These are phyloP conservation scores for Aspergillus pseudonomiae DNA, from an alignment of 2,329 filamentous ascomycete species.

Conservation along the genomic window DNA sequence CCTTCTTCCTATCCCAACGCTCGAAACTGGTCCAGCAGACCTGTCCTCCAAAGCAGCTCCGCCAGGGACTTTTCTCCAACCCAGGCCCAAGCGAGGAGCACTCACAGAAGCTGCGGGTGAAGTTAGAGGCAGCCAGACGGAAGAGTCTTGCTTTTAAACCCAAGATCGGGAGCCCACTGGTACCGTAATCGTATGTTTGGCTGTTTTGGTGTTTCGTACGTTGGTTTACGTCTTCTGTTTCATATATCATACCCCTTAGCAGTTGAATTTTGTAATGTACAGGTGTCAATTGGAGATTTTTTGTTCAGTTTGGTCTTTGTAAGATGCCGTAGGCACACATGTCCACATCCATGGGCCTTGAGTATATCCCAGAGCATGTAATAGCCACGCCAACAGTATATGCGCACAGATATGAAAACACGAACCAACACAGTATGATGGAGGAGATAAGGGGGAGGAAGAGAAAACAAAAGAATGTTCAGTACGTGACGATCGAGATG, in stretches of 20 bases:
- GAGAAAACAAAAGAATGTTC: too few relatives aligned
- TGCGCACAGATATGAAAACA: not conserved
- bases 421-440: too few relatives aligned
- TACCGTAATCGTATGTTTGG: slow-evolving; percentile 41
- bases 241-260: not conserved
- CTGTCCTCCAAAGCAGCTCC: slow-evolving; percentile 56
- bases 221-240: not conserved
- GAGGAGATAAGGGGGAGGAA: too few relatives aligned
- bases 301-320: not conserved
- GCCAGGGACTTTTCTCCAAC: slow-evolving; percentile 44
- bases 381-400: not conserved
- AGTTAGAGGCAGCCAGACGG: slow-evolving; percentile 70
- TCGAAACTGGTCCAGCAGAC: slow-evolving; percentile 54
- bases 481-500: not conserved
- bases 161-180: slow-evolving; percentile 72
- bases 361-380: not conserved
- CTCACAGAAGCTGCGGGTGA: slow-evolving; percentile 55
- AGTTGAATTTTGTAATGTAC: not conserved
- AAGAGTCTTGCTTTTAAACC: slow-evolving; percentile 80
- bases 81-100: slow-evolving; percentile 31
- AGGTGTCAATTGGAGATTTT: not conserved
- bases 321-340: not conserved
- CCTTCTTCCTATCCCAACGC: slow-evolving; percentile 49
- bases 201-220: slow-evolving; percentile 7
- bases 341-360: not conserved